These are phyloP conservation scores for Mortierella sp. DNA, from an alignment of 371 early-diverging fungal genomes.

Conservation along the genomic window DNA sequence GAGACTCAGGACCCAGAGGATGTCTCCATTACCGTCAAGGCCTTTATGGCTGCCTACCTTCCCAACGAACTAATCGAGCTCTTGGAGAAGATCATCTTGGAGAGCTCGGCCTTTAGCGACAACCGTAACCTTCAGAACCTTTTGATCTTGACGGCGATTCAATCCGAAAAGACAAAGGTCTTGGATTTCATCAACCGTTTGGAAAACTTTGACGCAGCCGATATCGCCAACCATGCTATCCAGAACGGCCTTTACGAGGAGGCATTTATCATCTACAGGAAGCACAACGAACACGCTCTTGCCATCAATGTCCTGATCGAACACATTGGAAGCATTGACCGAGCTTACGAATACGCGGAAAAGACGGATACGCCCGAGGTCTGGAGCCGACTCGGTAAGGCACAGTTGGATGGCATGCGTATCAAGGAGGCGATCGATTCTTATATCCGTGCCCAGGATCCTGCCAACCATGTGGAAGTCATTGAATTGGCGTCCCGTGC, in stretches of 20 bases:
- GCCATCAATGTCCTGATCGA: slow-evolving; percentile 93
- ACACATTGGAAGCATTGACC: slow-evolving; percentile 91
- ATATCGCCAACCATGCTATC: slow-evolving; percentile 96
- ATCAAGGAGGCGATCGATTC: slow-evolving; percentile 98
- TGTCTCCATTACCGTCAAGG: slow-evolving; percentile 96
- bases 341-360: slow-evolving; percentile 96
- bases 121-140: slow-evolving; percentile 97
- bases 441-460: slow-evolving; percentile 94
- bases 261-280: slow-evolving; percentile 95
- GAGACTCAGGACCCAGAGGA: slow-evolving; percentile 97
- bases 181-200: slow-evolving; percentile 95
- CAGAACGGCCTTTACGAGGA: slow-evolving; percentile 92
- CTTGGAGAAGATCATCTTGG: slow-evolving; percentile 95
- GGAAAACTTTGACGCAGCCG: slow-evolving; percentile 94
- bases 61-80: slow-evolving; percentile 96
- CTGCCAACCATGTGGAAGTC: slow-evolving; percentile 90
- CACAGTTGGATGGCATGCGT: slow-evolving; percentile 90
- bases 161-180: slow-evolving; percentile 91
- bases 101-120: slow-evolving; percentile 91
- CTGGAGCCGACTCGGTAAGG: slow-evolving; percentile 95
- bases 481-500: slow-evolving; percentile 81
- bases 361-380: slow-evolving; percentile 87
- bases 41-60: slow-evolving; percentile 96
- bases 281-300: slow-evolving; percentile 85
- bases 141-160: slow-evolving; percentile 96